Conservation (phyloP, 2,329 filamentous ascomycete species). For the Elsinoe ampelina region DNA sequence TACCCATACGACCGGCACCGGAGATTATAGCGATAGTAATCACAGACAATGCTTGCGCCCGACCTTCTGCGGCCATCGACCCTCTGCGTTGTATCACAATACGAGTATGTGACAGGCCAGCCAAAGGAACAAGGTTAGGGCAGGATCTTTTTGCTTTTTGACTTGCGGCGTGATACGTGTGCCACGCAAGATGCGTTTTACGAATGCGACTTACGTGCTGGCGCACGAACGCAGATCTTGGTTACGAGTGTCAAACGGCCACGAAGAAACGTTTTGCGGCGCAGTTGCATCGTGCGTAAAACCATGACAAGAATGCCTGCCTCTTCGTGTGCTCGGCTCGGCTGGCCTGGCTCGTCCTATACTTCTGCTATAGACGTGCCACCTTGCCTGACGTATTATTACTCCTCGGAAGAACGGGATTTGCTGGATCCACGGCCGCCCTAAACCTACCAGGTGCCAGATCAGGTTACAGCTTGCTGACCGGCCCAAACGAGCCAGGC, state of each 20-base stretch:
- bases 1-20: constrained; percentile 10
- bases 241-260: not conserved
- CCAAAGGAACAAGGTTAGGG: constrained; percentile 7
- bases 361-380: constrained; percentile 1
- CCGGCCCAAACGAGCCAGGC: constrained; percentile 4
- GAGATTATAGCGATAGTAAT: constrained; percentile 11
- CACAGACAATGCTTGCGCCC: not conserved
- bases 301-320: not conserved
- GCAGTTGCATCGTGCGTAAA: not conserved
- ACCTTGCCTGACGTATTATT: constrained; percentile 3
- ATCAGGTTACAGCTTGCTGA: constrained; percentile 6
- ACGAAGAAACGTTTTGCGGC: not conserved
- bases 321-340: not conserved
- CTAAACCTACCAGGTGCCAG: constrained; percentile 7
- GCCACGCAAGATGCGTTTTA: not conserved
- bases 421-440: constrained; percentile 5
- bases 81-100: not conserved
- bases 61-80: not conserved
- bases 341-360: constrained; percentile 2
- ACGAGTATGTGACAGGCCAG: not conserved
- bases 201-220: constrained; percentile 3
- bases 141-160: constrained; percentile 1
- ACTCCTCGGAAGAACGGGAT: constrained; percentile 9
- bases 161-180: constrained; percentile 5
- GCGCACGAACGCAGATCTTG: not conserved